phyloP scores from a whole-genome alignment of 768 basidiomycete genomes.

The Agrocybe praecox region DNA sequence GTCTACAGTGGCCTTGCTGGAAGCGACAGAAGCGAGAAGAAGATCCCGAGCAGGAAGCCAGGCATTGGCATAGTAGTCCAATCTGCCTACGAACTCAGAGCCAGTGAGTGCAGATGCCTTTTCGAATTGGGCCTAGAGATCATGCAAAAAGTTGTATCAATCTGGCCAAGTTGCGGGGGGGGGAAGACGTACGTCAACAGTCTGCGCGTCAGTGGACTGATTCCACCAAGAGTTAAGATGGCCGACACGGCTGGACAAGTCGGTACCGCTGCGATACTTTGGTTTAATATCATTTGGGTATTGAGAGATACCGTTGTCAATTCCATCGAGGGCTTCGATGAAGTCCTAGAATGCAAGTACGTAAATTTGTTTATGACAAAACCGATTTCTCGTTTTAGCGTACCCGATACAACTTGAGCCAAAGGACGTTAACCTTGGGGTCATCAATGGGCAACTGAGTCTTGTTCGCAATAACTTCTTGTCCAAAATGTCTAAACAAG shows the following conservation, averaged over 20 bases:
- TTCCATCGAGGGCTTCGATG: slow-evolving; percentile 91
- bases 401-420: slow-evolving; percentile 90
- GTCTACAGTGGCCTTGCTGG: slow-evolving; percentile 61
- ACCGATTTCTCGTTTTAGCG: not conserved
- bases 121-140: slow-evolving; percentile 64
- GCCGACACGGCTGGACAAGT: slow-evolving; percentile 83
- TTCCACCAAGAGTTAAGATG: slow-evolving; percentile 94
- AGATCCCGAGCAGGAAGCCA: slow-evolving; percentile 93
- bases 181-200: slow-evolving; percentile 65
- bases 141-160: not conserved
- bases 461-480: slow-evolving; percentile 75
- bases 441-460: slow-evolving; percentile 54
- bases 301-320: slow-evolving; percentile 93
- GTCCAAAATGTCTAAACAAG: slow-evolving; percentile 77
- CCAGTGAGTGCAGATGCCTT: slow-evolving; percentile 85
- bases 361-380: not conserved
- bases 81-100: slow-evolving; percentile 75
- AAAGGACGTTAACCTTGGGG: slow-evolving; percentile 70
- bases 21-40: slow-evolving; percentile 58
- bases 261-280: slow-evolving; percentile 77
- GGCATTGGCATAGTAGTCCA: slow-evolving; percentile 83
- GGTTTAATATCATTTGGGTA: slow-evolving; percentile 68
- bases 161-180: not conserved
- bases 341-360: slow-evolving; percentile 62
- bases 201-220: slow-evolving; percentile 63